These are phyloP conservation scores for Claviceps arundinis DNA, from an alignment of 2,329 filamentous ascomycete species.

Conservation along the genomic window DNA sequence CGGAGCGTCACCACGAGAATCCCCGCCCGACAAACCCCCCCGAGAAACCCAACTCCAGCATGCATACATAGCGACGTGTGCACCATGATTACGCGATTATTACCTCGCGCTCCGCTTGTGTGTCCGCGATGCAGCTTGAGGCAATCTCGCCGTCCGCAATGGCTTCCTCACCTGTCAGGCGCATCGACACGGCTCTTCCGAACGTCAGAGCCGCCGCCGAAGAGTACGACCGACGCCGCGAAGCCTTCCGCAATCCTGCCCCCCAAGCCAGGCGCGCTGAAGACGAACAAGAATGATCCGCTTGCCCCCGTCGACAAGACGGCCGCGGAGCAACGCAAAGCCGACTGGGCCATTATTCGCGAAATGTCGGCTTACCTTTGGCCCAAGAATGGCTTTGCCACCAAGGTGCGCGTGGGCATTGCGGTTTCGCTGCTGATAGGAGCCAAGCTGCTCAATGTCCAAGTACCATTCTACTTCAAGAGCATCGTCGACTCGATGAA, in stretches of 20 bases:
- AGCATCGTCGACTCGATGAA: constrained; percentile 97
- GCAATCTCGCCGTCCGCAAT: constrained; percentile 14
- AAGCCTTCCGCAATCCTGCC: constrained; percentile 2
- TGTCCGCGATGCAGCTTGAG: constrained; percentile 18
- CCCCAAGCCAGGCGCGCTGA: constrained; percentile 7
- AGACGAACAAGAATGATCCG: constrained; percentile 15
- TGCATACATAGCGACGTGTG: not conserved
- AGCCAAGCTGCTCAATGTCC: constrained; percentile 90
- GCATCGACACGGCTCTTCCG: constrained; percentile 17
- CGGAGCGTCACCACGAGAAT: not conserved
- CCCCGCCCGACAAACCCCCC: not conserved
- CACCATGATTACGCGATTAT: constrained; percentile 24
- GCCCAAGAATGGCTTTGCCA: constrained; percentile 66
- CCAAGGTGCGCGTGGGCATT: constrained; percentile 71
- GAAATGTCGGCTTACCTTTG: constrained; percentile 95
- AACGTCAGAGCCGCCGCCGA: constrained; percentile 17
- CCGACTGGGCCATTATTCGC: constrained; percentile 96
- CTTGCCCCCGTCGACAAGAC: constrained; percentile 29
- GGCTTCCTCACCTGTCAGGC: constrained; percentile 15
- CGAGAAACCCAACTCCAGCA: not conserved
- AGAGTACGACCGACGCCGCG: not conserved
- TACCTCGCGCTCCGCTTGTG: constrained; percentile 19
- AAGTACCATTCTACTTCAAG: constrained; percentile 99
- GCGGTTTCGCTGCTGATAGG: constrained; percentile 76
- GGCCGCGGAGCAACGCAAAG: constrained; percentile 81